Percentiles rank a stretch among this genome's conserved stretches.
phyloP scores from a whole-genome alignment of 148 eudicot genomes.

The Arctostaphylos glauca region DNA sequence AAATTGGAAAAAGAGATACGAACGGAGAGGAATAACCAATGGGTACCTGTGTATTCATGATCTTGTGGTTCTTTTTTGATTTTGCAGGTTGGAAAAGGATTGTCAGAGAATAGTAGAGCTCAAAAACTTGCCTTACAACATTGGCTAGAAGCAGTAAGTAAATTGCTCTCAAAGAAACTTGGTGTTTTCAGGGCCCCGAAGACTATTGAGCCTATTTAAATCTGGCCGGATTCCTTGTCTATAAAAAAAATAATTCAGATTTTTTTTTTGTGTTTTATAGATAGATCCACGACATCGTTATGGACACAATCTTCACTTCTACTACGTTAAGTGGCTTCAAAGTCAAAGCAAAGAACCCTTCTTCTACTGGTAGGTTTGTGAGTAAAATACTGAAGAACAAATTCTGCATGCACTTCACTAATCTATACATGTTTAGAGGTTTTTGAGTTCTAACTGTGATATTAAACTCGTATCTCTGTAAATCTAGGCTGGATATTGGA shows the following conservation, averaged over 20 bases:
- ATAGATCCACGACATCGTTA: conserved; percentile 99
- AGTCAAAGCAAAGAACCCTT: conserved; percentile 94
- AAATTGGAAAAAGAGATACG: too few relatives aligned
- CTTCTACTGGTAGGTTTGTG: conserved; percentile 77
- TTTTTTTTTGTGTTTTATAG: conserved; percentile 32
- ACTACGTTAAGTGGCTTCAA: conserved; percentile 77
- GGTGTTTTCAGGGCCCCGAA: background rate
- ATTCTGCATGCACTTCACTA: background rate
- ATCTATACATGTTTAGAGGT: background rate
- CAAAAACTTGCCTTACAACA: conserved; percentile 93
- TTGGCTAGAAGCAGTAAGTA: conserved; percentile 95
- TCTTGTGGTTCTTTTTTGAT: background rate
- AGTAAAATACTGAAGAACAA: background rate
- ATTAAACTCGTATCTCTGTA: background rate
- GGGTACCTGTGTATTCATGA: background rate
- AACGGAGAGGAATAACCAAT: too few relatives aligned
- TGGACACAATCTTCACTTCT: conserved; percentile 94
- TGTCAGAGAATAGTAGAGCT: conserved; percentile 77
- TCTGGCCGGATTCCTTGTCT: too few relatives aligned
- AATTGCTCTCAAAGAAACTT: background rate
- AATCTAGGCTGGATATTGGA: conserved; percentile 88
- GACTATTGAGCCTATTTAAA: too few relatives aligned
- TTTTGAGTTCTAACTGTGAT: conserved; percentile 4
- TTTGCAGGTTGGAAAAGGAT: conserved; percentile 87
- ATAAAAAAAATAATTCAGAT: conserved; percentile 13